Percentiles rank a stretch among this genome's conserved stretches.
Conservation (phyloP, 2,329 filamentous ascomycete genomes). For the Fusarium citri region DNA sequence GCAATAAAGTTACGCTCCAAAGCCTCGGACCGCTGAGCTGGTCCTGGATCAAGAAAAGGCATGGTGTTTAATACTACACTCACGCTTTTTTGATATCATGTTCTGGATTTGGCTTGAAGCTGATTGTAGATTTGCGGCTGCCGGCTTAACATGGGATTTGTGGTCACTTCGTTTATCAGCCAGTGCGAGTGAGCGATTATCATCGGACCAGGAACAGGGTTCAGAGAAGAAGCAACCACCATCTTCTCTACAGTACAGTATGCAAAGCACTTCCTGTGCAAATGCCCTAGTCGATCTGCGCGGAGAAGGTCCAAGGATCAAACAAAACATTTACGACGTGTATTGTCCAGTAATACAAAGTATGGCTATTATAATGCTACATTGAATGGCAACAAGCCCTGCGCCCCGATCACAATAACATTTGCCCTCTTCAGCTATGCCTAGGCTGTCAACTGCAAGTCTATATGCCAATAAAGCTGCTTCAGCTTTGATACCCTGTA, state of each 20-base stretch:
- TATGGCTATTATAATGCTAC: neutral
- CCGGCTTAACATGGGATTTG: neutral
- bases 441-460: neutral
- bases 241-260: slow-evolving; percentile 15
- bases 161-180: neutral
- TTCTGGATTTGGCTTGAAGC: neutral
- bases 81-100: neutral
- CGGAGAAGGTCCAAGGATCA: slow-evolving; percentile 4
- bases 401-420: neutral
- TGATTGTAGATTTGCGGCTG: neutral
- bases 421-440: neutral
- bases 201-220: slow-evolving; percentile 25
- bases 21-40: neutral
- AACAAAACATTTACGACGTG: neutral
- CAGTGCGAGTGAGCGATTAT: slow-evolving; percentile 10
- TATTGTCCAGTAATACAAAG: neutral
- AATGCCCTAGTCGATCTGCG: slow-evolving; percentile 7
- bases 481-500: neutral
- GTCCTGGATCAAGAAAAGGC: neutral
- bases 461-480: neutral
- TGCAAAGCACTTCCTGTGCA: slow-evolving; percentile 8
- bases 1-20: neutral
- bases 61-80: neutral
- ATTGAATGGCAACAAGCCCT: neutral
- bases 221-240: slow-evolving; percentile 23